Evolutionary conservation across 352 stramenopile species (phyloP).

Genomic region (Aphanomyces euteiches): DNA sequence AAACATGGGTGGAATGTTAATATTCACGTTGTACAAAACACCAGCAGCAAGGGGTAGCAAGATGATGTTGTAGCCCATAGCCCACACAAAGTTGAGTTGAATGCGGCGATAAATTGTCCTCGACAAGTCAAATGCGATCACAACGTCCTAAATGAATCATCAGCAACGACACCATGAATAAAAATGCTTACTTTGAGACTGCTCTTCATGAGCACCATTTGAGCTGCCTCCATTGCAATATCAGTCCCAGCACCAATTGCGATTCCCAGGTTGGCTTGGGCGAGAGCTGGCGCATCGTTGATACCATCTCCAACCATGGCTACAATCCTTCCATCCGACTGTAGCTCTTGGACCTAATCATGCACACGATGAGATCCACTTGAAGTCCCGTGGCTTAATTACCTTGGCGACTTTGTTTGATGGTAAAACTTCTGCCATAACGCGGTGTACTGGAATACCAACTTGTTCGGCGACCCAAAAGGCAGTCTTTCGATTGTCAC

Average conservation of each 20-base stretch:
- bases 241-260: conserved; percentile 94
- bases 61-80: conserved; percentile 97
- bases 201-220: conserved; percentile 69
- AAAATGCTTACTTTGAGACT: not conserved
- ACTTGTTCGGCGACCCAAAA: conserved; percentile 86
- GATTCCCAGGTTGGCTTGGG: conserved; percentile 96
- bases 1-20: conserved; percentile 94
- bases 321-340: conserved; percentile 67
- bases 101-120: conserved; percentile 96
- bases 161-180: not conserved
- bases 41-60: conserved; percentile 96
- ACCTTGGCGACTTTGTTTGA: conserved; percentile 89
- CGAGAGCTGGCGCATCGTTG: conserved; percentile 98
- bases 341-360: conserved; percentile 19
- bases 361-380: not conserved
- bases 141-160: conserved; percentile 72
- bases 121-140: conserved; percentile 95
- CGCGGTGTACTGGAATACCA: conserved; percentile 43
- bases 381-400: not conserved
- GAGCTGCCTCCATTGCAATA: conserved; percentile 97
- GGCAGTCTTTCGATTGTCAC: conserved; percentile 95
- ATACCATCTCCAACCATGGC: conserved; percentile 98
- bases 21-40: conserved; percentile 93
- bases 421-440: conserved; percentile 96
- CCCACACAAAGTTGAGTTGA: conserved; percentile 96